Evolutionary conservation across 2,329 filamentous ascomycete species (phyloP), one percentile per base, ranked within the genome.

Genomic region (Pestalotiopsis sp.): DNA sequence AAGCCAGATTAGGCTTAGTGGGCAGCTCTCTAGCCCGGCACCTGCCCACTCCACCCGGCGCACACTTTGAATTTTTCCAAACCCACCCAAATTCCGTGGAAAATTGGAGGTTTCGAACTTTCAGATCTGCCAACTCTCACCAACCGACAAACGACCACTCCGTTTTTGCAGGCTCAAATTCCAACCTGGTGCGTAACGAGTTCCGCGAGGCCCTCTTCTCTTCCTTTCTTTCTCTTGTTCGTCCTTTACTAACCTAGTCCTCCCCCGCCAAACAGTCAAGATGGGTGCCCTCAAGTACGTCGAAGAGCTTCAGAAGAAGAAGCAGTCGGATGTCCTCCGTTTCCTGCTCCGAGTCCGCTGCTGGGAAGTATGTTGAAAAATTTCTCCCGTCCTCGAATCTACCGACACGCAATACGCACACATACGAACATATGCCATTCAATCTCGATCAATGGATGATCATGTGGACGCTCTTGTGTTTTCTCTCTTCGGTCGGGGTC

Each of bases 241-340:
- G 45, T 52, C 20, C 25, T 68, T 67, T 74, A 73, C 75, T 77
- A 71, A 77, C 71, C 64, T 70, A 62, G 25, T 65, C 67, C 36
- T 58, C 36, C 39, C 55, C 64, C 59, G 65, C 36, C 65, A 72
- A 52, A 78, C 76, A 88, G 87, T 81, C 83, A 89, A 95, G 91
- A 98, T 98, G 96, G 96, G 96, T 93, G 95, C 95, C 90, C 94
- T 98, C 87, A 99, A 99, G 90, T 99, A 97, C 90, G 94, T 99
- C 88, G 97, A 99, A 92, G 96, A 99, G 91, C 93, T 99, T 89
- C 94, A 98, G 87, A 98, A 99, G 94, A 98, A 97, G 94, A 99
- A 99, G 94, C 96, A 99, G 92, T 97, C 94, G 86, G 96, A 99
- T 91, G 93, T 99, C 83, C 93, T 98, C 89, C 95, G 95, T 89